A percentile compares a stretch with the other conserved stretches of the same genome.
phyloP scores from a whole-genome alignment of 164 flowering plant species.

The Aristolochia californica region DNA sequence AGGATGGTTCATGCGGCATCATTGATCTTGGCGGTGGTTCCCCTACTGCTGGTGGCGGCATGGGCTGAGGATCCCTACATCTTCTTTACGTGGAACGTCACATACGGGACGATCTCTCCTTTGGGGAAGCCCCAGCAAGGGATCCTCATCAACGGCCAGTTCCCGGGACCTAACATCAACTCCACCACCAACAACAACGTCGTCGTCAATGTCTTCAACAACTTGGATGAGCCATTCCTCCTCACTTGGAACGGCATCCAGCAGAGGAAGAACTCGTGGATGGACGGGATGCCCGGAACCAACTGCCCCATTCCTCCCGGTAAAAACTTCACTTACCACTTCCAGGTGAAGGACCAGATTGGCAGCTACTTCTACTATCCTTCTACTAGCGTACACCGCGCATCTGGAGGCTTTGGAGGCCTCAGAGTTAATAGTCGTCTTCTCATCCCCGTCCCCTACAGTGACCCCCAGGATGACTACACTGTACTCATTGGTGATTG shows the following conservation, averaged over 20 bases:
- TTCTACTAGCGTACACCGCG: conserved; percentile 2
- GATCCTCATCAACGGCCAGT: conserved; percentile 39
- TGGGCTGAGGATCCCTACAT: conserved; percentile 44
- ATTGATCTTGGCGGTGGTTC: too few relatives aligned
- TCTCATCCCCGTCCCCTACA: conserved; percentile 7
- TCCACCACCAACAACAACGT: conserved; percentile 78
- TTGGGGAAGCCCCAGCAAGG: conserved; percentile 74
- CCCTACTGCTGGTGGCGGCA: conserved; percentile 17
- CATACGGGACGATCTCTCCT: conserved; percentile 58
- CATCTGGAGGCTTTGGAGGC: conserved; percentile 8
- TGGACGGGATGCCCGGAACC: too few relatives aligned
- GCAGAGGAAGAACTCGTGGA: conserved; percentile 7
- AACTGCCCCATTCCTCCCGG: too few relatives aligned
- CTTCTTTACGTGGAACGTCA: conserved; percentile 31
- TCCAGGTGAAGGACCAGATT: too few relatives aligned
- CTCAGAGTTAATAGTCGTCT: conserved; percentile 5
- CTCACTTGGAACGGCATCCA: conserved; percentile 50
- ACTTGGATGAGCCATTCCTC: conserved; percentile 70
- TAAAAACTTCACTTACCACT: too few relatives aligned
- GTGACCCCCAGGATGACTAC: conserved; percentile 3
- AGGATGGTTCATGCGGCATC: too few relatives aligned
- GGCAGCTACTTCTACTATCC: conserved; percentile 8
- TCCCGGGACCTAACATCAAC: conserved; percentile 86
- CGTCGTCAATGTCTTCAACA: conserved; percentile 64
- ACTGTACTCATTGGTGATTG: conserved; percentile 9